Evolutionary conservation across 805 yeast species (phyloP), one percentile per base, ranked within the genome.

Genomic region (Candida coquimbonensis): DNA sequence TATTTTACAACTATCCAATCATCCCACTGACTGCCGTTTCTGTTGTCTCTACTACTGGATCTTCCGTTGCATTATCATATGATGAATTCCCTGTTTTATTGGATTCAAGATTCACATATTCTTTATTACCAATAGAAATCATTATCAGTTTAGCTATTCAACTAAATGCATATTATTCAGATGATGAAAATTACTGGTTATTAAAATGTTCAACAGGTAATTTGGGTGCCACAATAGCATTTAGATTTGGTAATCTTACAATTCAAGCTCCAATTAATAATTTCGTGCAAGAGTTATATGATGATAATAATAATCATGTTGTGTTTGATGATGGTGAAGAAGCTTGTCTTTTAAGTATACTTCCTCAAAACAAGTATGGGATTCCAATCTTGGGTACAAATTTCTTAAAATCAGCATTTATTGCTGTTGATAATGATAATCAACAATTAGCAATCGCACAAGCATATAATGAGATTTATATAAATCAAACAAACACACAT

Each of bases 101-200:
- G 19, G 88, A 83, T 56, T 66, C 86, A 1, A 67, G 87, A 46
- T 66, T 72, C 36, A 50, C 61, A 11, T 74, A 63, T 58, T 70
- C 69, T 27, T 74, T 67, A 56, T 59, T 85, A 33, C 91, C 91
- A 0, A 63, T 73, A 36, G 72, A 74, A 39, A 58, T 77, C 6
- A 65, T 85, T 37, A 69, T 84, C 42, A 77, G 75, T 52, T 62
- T 85, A 29, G 87, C 90, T 0, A 69, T 83, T 25, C 90, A 85
- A 61, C 65, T 81, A 36, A 80, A 81, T 55, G 91, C 91, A 0
- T 75, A 70, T 50, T 85, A 77, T 57, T 70, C 75, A 4, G 59
- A 64, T 5, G 48, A 45, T n/a, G 65, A 67, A 7, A 55, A 69
- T 7, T 67, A 72, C 16, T 85, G 91, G 91, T 54, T 82, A 14